Evolutionary conservation across 2,329 filamentous ascomycete species (phyloP).

Genomic region (Parastagonospora avenae): DNA sequence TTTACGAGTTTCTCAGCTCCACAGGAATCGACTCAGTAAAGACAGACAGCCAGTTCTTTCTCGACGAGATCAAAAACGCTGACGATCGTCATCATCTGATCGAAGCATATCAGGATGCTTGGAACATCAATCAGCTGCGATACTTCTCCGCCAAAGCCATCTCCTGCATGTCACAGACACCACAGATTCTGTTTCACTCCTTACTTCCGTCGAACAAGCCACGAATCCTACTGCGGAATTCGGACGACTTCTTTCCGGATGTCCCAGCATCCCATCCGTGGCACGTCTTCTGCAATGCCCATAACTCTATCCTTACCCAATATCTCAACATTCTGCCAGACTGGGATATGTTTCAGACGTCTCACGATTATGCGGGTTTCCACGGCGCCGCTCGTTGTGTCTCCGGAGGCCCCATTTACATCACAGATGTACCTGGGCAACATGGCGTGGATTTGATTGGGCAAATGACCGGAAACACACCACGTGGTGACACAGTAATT

Average conservation of each 20-base stretch:
- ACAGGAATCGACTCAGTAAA: slow-evolving; percentile 87
- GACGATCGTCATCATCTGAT: slow-evolving; percentile 73
- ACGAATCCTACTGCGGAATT: slow-evolving; percentile 78
- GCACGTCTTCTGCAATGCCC: slow-evolving; percentile 94
- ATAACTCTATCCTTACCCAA: slow-evolving; percentile 81
- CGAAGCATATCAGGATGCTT: slow-evolving; percentile 80
- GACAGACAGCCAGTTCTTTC: slow-evolving; percentile 88
- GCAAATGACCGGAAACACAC: slow-evolving; percentile 79
- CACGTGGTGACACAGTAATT: slow-evolving; percentile 75
- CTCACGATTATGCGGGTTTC: slow-evolving; percentile 73
- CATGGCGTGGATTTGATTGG: slow-evolving; percentile 77
- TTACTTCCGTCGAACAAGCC: slow-evolving; percentile 79
- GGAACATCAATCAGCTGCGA: slow-evolving; percentile 76
- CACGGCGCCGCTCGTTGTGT: slow-evolving; percentile 91
- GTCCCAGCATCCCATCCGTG: slow-evolving; percentile 82
- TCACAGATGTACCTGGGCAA: slow-evolving; percentile 85
- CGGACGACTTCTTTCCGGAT: slow-evolving; percentile 89
- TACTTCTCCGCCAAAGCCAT: slow-evolving; percentile 80
- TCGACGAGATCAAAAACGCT: slow-evolving; percentile 75
- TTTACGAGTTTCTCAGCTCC: slow-evolving; percentile 78
- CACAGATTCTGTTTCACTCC: slow-evolving; percentile 83
- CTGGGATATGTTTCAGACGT: slow-evolving; percentile 77
- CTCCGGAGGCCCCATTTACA: slow-evolving; percentile 89
- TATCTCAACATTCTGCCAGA: slow-evolving; percentile 88
- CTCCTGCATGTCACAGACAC: slow-evolving; percentile 93